Percentiles rank a stretch among this genome's conserved stretches.
These are phyloP conservation scores for Sordaria brevicollis DNA, from an alignment of 495 filamentous ascomycete genomes.

Conservation along the genomic window DNA sequence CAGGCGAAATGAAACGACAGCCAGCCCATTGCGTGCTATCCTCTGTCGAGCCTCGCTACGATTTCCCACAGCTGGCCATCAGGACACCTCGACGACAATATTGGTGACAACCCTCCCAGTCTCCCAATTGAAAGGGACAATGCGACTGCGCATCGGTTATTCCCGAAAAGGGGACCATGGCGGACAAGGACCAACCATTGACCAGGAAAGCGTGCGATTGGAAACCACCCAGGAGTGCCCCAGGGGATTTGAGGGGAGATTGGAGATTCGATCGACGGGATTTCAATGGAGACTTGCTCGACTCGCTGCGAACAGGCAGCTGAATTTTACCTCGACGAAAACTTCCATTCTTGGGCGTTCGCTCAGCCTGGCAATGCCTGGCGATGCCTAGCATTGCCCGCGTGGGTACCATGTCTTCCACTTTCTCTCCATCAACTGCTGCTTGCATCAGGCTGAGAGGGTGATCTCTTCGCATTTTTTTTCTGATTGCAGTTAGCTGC, in stretches of 20 bases:
- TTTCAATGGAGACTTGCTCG: not conserved
- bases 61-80: not conserved
- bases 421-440: not conserved
- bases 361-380: not conserved
- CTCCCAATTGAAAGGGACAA: not conserved
- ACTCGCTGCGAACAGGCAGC: not conserved
- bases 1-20: not conserved
- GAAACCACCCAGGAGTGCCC: not conserved
- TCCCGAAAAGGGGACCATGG: not conserved
- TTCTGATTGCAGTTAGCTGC: too few species aligned
- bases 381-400: too few species aligned
- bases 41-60: too few species aligned
- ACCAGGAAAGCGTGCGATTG: not conserved
- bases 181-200: not conserved
- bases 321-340: not conserved
- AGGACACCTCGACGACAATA: not conserved
- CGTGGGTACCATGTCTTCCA: not conserved
- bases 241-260: too few species aligned
- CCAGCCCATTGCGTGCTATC: not conserved
- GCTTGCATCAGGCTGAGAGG: not conserved
- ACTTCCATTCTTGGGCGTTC: not conserved
- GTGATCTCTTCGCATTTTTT: too few species aligned
- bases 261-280: not conserved
- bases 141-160: not conserved
- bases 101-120: not conserved